A percentile compares a stretch with the other conserved stretches of the same genome.
Conservation (phyloP, 1,139 yeast species). For the Pichia sp. region DNA sequence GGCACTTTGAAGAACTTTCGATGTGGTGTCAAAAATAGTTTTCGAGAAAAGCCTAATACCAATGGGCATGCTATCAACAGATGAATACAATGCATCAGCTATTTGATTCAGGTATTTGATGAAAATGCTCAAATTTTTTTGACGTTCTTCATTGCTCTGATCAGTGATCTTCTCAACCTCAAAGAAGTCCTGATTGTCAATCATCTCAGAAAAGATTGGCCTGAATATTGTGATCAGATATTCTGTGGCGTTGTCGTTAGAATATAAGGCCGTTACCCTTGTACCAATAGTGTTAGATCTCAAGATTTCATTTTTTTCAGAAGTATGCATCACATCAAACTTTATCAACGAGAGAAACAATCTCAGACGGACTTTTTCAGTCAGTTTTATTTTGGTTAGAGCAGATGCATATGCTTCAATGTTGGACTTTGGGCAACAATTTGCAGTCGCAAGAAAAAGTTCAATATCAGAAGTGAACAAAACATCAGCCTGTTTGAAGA, state of each 20-base stretch:
- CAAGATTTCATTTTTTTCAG: conserved; percentile 63
- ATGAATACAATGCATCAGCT: conserved; percentile 53
- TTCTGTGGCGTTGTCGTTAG: conserved; percentile 56
- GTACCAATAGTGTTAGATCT: conserved; percentile 82
- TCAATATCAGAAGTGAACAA: conserved; percentile 17
- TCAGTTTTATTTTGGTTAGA: conserved; percentile 53
- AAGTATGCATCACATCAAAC: conserved; percentile 55
- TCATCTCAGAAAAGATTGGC: conserved; percentile 50
- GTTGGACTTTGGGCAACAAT: conserved; percentile 54
- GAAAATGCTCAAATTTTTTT: conserved; percentile 43
- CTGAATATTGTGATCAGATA: conserved; percentile 48
- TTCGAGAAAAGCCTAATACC: conserved; percentile 73
- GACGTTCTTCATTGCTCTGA: conserved; percentile 31
- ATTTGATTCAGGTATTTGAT: conserved; percentile 51
- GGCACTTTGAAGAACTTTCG: conserved; percentile 60
- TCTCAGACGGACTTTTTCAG: conserved; percentile 45
- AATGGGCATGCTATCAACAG: conserved; percentile 55
- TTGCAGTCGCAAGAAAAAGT: conserved; percentile 26
- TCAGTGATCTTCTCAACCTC: conserved; percentile 56
- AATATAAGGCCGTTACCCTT: conserved; percentile 62
- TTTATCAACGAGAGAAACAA: conserved; percentile 51
- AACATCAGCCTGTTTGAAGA: conserved; percentile 10
- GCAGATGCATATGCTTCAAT: conserved; percentile 71
- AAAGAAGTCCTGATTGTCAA: conserved; percentile 43
- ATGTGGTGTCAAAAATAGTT: conserved; percentile 62